These are phyloP conservation scores for Monosporozyma siamensis DNA, from an alignment of 805 yeast species.

Conservation along the genomic window DNA sequence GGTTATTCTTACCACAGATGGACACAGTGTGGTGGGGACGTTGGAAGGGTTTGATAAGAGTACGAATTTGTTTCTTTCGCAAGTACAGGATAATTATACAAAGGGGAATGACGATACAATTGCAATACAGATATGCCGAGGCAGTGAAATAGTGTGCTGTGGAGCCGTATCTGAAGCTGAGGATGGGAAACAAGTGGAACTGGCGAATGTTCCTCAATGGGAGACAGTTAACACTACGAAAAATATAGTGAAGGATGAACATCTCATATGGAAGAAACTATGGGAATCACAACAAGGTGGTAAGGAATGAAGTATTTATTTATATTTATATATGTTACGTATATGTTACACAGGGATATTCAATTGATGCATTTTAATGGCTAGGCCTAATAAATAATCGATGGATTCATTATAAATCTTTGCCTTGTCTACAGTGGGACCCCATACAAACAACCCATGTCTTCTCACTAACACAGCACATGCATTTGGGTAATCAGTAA, in stretches of 20 bases:
- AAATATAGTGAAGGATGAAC: conserved; percentile 19
- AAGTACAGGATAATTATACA: conserved; percentile 39
- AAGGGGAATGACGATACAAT: conserved; percentile 5
- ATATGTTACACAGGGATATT: conserved; percentile 1
- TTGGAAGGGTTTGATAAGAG: conserved; percentile 56
- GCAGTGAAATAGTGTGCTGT: conserved; percentile 27
- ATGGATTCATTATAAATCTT: conserved; percentile 88
- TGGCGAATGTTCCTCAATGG: conserved; percentile 1
- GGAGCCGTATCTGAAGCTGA: conserved; percentile 10
- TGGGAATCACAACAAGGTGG: not conserved
- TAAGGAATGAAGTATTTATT: not conserved
- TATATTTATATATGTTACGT: conserved; percentile 1
- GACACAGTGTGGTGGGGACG: conserved; percentile 40
- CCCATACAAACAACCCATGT: conserved; percentile 97
- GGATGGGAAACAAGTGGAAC: not conserved
- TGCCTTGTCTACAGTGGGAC: conserved; percentile 84
- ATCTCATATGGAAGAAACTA: conserved; percentile 24
- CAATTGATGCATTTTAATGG: conserved; percentile 66
- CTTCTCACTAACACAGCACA: conserved; percentile 85
- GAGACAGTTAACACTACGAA: conserved; percentile 17
- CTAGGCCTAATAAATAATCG: conserved; percentile 78
- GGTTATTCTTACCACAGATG: conserved; percentile 49
- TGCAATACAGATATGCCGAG: conserved; percentile 18
- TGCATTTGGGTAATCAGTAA: conserved; percentile 61
- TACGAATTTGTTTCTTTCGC: conserved; percentile 48